Base-by-base conservation (phyloP, 805 yeast species). In the Saturnispora besseyi region DNA sequence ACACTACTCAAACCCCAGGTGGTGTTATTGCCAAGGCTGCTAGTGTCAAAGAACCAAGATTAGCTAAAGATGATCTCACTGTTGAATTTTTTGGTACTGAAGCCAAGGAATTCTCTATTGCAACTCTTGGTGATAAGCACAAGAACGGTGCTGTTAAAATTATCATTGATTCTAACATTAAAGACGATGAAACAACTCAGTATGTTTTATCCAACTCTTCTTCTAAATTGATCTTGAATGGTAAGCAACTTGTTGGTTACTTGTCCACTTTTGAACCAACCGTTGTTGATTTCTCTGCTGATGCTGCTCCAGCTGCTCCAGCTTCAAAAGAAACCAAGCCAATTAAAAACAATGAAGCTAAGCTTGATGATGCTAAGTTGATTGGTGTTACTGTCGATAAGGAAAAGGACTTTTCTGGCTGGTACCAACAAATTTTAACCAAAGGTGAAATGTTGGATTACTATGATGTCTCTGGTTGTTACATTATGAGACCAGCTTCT, bases 391-490 rank as follows among this genome's bases (percentile, higher is more conserved):
- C 98, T 43, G 95, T 86, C 46, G 96, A 88, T 69, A 93, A 93
- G 72, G 79, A 81, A 55, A 75, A 80, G 61, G 99, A 93, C 66
- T 93, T 93, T 75, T 82, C 99, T 54, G 81, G 89, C 48, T 93
- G 99, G 99, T 93, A 93, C 74, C 90, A 90, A 61, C 99, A 93
- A 74, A 84, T 95, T 52, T 77, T 90, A 57, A 86, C 95, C 62
- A 93, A 93, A 72, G 95, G 96, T 70, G 99, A 93, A 70, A 87
- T 95, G 96, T 77, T 93, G 62, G 99, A 95, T 67, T 93, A 93
- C 75, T 93, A 93, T 65, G 99, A 95, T 65, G 98, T 93, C 46
- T 89, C 97, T 47, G 99, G 99, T 60, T 93, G 99, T 75, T 93
- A 93, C 70, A 93, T 93, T 62, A 74, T 93, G 76, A 84, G 97